Evolutionary conservation across 2,329 filamentous ascomycete species (phyloP).

Genomic region (Macroventuria anomochaeta): DNA sequence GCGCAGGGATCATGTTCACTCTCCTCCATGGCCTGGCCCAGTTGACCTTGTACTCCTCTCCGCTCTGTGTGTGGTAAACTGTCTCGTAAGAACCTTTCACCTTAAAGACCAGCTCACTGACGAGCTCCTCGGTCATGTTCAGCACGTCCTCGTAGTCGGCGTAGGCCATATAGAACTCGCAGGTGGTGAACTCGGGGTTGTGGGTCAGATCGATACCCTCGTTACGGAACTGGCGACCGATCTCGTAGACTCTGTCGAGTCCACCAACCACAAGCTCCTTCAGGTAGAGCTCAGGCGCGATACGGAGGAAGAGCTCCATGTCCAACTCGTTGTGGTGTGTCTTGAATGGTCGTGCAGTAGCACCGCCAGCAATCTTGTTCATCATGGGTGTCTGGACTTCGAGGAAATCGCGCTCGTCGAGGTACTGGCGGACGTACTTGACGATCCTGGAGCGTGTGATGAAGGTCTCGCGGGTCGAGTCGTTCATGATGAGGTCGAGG

Average conservation of each 20-base stretch:
- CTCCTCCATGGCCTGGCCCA: constrained; percentile 95
- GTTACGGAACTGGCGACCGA: constrained; percentile 95
- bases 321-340: constrained; percentile 96
- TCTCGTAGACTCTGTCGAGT: constrained; percentile 91
- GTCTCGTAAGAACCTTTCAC: constrained; percentile 86
- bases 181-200: constrained; percentile 97
- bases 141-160: constrained; percentile 79
- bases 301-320: constrained; percentile 92
- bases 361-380: constrained; percentile 93
- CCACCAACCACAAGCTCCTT: constrained; percentile 97
- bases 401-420: constrained; percentile 85
- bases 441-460: constrained; percentile 87
- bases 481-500: constrained; percentile 97
- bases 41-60: constrained; percentile 89
- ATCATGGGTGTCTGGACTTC: constrained; percentile 97
- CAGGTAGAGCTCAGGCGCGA: constrained; percentile 93
- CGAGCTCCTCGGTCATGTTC: constrained; percentile 89
- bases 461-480: constrained; percentile 81
- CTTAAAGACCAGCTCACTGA: constrained; percentile 86
- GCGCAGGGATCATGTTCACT: constrained; percentile 92
- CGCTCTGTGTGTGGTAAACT: constrained; percentile 82
- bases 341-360: constrained; percentile 91
- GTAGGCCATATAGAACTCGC: constrained; percentile 90
- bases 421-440: constrained; percentile 84
- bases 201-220: constrained; percentile 91